phyloP scores from a whole-genome alignment of 2,329 filamentous ascomycete species.

The Alternaria triticimaculans region DNA sequence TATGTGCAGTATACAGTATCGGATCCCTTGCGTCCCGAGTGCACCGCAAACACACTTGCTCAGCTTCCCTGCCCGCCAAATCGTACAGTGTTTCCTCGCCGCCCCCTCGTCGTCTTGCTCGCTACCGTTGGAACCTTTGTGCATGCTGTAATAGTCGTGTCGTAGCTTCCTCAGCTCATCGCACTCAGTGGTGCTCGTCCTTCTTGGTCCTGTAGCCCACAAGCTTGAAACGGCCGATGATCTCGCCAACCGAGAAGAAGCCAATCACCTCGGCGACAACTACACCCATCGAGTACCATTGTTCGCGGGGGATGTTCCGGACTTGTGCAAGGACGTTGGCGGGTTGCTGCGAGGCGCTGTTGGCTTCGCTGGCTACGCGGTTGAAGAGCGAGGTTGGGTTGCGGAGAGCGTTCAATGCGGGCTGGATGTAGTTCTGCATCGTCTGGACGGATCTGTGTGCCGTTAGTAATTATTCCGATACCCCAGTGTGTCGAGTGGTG shows the following conservation, averaged over 20 bases:
- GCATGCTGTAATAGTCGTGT: constrained; percentile 12
- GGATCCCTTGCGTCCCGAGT: constrained; percentile 22
- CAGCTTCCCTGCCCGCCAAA: constrained; percentile 21
- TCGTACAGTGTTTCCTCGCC: constrained; percentile 27
- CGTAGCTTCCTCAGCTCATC: constrained; percentile 8
- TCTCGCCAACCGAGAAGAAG: constrained; percentile 98
- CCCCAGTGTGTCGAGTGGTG: not conserved
- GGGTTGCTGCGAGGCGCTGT: constrained; percentile 60
- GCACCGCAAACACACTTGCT: constrained; percentile 27
- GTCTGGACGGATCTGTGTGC: constrained; percentile 72
- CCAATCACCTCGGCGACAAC: constrained; percentile 85
- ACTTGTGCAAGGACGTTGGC: constrained; percentile 62
- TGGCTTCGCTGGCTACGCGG: constrained; percentile 48
- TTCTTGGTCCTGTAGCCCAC: constrained; percentile 73
- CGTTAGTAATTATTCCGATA: constrained; percentile 28
- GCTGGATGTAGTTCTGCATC: constrained; percentile 87
- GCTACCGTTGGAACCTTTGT: constrained; percentile 3
- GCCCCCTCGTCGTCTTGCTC: not conserved
- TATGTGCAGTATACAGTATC: constrained; percentile 52
- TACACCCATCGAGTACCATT: constrained; percentile 77
- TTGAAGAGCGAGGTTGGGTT: constrained; percentile 69
- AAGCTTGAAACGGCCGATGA: constrained; percentile 93
- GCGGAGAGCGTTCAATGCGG: constrained; percentile 71
- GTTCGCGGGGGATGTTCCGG: constrained; percentile 73
- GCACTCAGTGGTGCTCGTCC: constrained; percentile 41